Base-by-base conservation (phyloP, 2,329 filamentous ascomycete species). In the Alternaria gaisen region DNA sequence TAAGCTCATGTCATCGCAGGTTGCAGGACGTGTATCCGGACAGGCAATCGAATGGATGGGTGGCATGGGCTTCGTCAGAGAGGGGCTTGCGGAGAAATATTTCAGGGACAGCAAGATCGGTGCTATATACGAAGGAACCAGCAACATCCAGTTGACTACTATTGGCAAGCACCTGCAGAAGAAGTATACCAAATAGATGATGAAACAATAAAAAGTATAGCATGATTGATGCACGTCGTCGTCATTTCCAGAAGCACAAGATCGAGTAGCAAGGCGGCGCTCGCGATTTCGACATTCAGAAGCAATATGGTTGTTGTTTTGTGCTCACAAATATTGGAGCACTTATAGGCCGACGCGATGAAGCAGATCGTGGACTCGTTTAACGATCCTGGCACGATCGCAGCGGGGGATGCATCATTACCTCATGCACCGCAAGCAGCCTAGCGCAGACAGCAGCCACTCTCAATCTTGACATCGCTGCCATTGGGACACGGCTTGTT, bases 21-120 rank as follows among this genome's bases (percentile, higher is more conserved):
- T 99, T 32, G 95, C 95, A 0, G 91, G 92, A 20, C 89, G 88
- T 56, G 94, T 99, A 20, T 91, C 90, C 56, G 89, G 94, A 7
- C 86, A 91, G 50, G 95, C 94, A 0, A 88, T 99, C 28, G 95
- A 99, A 83, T 99, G 95, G 95, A 98, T 98, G 94, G 95, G 95
- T 48, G 95, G 95, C 43, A 98, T 99, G 95, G 95, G 95, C 46
- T 99, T 99, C 73, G 95, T 99, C 16, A 85, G 95, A 44, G 95
- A 99, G 80, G 95, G 95, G 0, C 88, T 97, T 60, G 95, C 95
- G 0, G 95, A 99, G 88, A 99, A 99, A 88, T 97, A 90, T 83
- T 99, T 91, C 86, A 86, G 95, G 47, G 95, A 99, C 79, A 95
- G 91, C 85, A 99, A 98, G 90, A 99, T 99, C 75, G 95, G 95